phyloP scores from a whole-genome alignment of 2,329 filamentous ascomycete species.

The Penicillium sp. region DNA sequence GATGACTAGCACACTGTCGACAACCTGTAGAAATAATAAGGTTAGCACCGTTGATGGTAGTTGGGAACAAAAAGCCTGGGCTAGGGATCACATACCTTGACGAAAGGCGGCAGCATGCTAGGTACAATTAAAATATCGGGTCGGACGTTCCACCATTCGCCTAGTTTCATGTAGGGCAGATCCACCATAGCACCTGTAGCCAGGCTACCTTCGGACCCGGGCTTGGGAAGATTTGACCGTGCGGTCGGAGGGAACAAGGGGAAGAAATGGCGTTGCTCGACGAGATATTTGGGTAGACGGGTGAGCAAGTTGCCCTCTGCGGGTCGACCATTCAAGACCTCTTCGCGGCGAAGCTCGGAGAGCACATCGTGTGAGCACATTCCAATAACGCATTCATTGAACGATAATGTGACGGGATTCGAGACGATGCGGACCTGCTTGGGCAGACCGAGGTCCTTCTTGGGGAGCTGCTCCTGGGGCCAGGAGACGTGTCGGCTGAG shows the following conservation, averaged over 20 bases:
- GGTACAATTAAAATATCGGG: conserved; percentile 84
- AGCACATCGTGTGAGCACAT: conserved; percentile 81
- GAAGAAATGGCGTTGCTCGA: conserved; percentile 89
- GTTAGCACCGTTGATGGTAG: not conserved
- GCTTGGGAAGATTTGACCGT: conserved; percentile 64
- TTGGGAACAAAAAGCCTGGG: not conserved
- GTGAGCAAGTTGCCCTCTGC: conserved; percentile 62
- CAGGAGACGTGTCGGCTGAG: conserved; percentile 82
- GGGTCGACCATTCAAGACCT: conserved; percentile 59
- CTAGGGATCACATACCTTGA: conserved; percentile 62
- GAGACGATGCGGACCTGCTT: conserved; percentile 75
- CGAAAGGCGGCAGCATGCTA: conserved; percentile 79
- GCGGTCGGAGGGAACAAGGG: conserved; percentile 81
- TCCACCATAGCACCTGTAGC: conserved; percentile 78
- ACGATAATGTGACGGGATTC: conserved; percentile 82
- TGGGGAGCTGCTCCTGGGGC: conserved; percentile 71
- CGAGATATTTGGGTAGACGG: conserved; percentile 70
- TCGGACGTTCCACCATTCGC: conserved; percentile 81
- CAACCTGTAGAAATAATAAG: conserved; percentile 59
- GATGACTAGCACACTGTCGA: conserved; percentile 83
- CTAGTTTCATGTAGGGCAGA: conserved; percentile 77
- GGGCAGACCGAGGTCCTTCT: conserved; percentile 72
- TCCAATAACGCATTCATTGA: conserved; percentile 83
- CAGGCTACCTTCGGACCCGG: conserved; percentile 57
- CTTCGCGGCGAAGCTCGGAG: conserved; percentile 75